Evolutionary conservation across 306 rosid genomes (phyloP).

Genomic region (Rosa multiflora): DNA sequence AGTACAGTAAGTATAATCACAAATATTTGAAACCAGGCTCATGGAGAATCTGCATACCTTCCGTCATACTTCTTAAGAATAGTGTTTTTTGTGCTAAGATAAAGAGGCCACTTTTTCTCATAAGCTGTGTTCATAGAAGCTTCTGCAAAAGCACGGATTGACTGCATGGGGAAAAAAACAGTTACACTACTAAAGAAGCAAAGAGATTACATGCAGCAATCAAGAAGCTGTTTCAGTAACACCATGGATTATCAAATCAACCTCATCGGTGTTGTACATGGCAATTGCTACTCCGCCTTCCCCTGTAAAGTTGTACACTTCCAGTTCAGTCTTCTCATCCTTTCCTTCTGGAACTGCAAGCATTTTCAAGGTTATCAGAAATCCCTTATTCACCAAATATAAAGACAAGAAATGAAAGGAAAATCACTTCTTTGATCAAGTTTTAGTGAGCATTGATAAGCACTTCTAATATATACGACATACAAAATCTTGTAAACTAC

Average conservation of each 20-base stretch:
- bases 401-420: background rate
- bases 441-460: background rate
- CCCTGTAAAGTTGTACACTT: conserved; percentile 86
- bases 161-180: conserved; percentile 36
- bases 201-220: conserved; percentile 25
- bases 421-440: background rate
- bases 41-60: conserved; percentile 55
- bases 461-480: background rate
- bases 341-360: conserved; percentile 73
- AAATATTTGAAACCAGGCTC: background rate
- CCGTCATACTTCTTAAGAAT: conserved; percentile 99
- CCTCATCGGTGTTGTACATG: conserved; percentile 99
- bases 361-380: conserved; percentile 20
- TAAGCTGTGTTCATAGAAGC: conserved; percentile 88
- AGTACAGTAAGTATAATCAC: background rate
- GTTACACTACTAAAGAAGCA: background rate
- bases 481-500: background rate
- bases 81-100: conserved; percentile 97
- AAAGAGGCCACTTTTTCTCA: conserved; percentile 96
- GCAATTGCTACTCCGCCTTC: conserved; percentile 89
- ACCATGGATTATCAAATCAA: conserved; percentile 33
- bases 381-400: conserved; percentile 11
- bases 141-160: conserved; percentile 86
- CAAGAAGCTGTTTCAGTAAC: conserved; percentile 23
- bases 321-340: conserved; percentile 69